Base-by-base conservation (phyloP, 495 filamentous ascomycete species). In the Gamarada debralockiae region DNA sequence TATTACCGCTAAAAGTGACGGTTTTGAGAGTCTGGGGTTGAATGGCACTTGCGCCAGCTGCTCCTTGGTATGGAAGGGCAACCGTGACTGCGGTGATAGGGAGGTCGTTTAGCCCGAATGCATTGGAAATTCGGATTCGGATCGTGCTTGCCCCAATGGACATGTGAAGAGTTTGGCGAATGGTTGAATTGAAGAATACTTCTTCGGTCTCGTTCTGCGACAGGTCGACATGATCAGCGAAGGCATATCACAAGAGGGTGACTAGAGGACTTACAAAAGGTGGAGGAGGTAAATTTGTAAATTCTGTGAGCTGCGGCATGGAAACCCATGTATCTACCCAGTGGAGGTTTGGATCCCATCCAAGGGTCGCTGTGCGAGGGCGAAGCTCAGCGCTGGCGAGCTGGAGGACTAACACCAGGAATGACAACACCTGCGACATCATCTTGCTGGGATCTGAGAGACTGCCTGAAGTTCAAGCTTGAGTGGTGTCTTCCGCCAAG, bases 281-380 rank as follows among this genome's bases (percentile, higher is more conserved):
- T 1, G 72, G 60, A 0, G 75, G 75, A 46, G 76, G 75, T 47
- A 86, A 68, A 58, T 85, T 85, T 48, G 62, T 71, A 17, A 69
- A 72, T 57, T 87, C 83, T 8, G 79, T 79, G n/a, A 83, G 61
- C 65, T 86, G 82, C 3, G 82, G 80, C 82, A 85, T 86, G 8
- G 79, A 69, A 0, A 77, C 75, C 83, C 82, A 86, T 2, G 80
- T 79, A 50, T 73, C 73, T 5, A 84, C 78, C 84, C 84, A 87
- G 9, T 45, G 42, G 3, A 29, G 10, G 10, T 29, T 29, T 10
- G 27, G 27, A 29, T 29, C 10, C 27, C 27, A 29, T 29, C 5
- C 27, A 5, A 5, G 27, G 5, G 4, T 29, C 27, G 27, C 5
- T 4, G 27, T 29, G 10, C 27, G 27, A 29, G 27, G 27, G 10